Evolutionary conservation across 108 stramenopile genomes (phyloP).

Genomic region (Mediolabrus comicus): DNA sequence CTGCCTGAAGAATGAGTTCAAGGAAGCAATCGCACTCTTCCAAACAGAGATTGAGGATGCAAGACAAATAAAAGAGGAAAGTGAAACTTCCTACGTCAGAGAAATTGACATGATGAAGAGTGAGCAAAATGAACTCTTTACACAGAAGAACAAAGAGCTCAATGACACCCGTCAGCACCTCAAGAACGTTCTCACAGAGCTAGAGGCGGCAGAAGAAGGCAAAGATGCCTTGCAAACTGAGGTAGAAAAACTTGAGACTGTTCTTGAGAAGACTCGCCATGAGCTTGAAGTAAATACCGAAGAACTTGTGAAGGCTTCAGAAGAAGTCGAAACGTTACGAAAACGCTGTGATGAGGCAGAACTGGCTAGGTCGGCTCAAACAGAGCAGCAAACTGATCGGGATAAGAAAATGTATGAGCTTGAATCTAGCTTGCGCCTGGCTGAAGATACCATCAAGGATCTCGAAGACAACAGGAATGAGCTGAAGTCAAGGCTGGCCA

Average conservation of each 20-base stretch:
- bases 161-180: slow-evolving; percentile 13
- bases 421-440: not conserved
- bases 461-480: slow-evolving; percentile 1
- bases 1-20: slow-evolving; percentile 26
- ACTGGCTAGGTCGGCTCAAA: not conserved
- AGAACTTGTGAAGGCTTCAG: slow-evolving; percentile 7
- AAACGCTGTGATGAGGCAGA: slow-evolving; percentile 6
- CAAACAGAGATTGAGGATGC: slow-evolving; percentile 23
- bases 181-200: slow-evolving; percentile 26
- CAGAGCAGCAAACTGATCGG: not conserved
- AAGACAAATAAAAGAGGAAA: not conserved
- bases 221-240: not conserved
- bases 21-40: slow-evolving; percentile 18
- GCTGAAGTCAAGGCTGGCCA: not conserved
- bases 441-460: not conserved
- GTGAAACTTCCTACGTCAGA: not conserved
- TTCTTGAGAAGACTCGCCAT: slow-evolving; percentile 5
- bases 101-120: not conserved
- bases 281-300: slow-evolving; percentile 7
- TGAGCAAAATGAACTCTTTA: slow-evolving; percentile 4
- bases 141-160: slow-evolving; percentile 11
- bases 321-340: not conserved
- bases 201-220: slow-evolving; percentile 11
- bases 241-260: slow-evolving; percentile 1
- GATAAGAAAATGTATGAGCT: not conserved